Evolutionary conservation across 768 basidiomycete species (phyloP), one percentile per base, ranked within the genome.

Genomic region (Macrolepiota dolichaula): DNA sequence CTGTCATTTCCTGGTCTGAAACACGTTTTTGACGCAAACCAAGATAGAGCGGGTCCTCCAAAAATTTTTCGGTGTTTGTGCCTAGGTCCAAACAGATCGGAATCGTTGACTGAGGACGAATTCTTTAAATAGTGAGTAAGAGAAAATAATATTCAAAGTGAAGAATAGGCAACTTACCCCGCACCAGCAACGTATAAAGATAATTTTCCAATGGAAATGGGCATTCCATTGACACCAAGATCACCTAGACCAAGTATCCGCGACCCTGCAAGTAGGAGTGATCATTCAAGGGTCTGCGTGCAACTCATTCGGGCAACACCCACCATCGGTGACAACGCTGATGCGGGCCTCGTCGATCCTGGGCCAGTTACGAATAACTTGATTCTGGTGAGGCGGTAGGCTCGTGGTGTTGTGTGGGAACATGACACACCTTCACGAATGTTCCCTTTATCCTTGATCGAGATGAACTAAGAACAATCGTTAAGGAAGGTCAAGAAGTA

Each of bases 171-270:
- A 47, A 68, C 79, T 65, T 73, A 91, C 91, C 94, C 94, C 59
- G 92, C 95, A 35, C 92, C 94, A 19, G 92, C 91, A 59, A 94
- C 81, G 70, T 96, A 96, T 17, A 97, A 81, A 17, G 91, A 92
- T 6, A 98, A 80, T 74, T 97, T 96, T n/a, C 95, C 95, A 54
- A 95, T 88, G 7, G 91, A 85, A 66, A 96, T 94, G 0, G 88
- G 88, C 90, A 92, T 91, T 12, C 90, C 90, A 69, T 92, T 92
- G 32, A 90, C 81, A 37, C 91, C 90, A 46, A 92, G 83, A 67
- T 91, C 91, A 15, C 91, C 95, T 19, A 97, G 76, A 60, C 95
- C 95, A 37, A 97, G 83, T 67, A 96, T 95, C 51, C 95, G 87
- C 17, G 91, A 92, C 37, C 89, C 92, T 85, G 65, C 4, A 9